Evolutionary conservation across 768 basidiomycete species (phyloP), one percentile per base, ranked within the genome.

Genomic region (Pulveroboletus sp.): DNA sequence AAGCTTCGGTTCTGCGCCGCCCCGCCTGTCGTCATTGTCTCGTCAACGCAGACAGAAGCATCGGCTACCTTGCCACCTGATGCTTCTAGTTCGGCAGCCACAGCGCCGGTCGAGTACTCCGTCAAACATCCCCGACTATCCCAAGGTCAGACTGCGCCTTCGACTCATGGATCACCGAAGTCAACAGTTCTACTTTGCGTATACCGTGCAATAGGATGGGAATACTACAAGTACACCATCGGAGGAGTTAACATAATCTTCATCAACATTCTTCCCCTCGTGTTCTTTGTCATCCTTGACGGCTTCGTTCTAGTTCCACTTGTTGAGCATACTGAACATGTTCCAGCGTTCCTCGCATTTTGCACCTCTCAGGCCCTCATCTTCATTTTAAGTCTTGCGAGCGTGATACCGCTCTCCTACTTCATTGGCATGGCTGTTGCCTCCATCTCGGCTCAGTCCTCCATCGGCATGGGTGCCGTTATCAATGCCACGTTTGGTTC

Each of bases 391-490:
- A 80, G 86, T 56, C 75, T 99, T 38, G 80, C 88, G 23, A 91
- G 89, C 57, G 92, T 99, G 62, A 98, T 99, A 56, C 96, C 96
- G 0, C 77, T 99, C 17, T 93, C 90, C 8, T 99, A 99, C 75
- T 99, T 99, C 73, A 98, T 99, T 63, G 96, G 96, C 16, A 97
- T 97, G 96, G 96, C 96, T 8, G 96, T 99, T 52, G 96, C 96
- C 3, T 93, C 90, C 37, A 98, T 99, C 61, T 92, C 89, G n/a
- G 96, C 96, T 0, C 96, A 98, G 63, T 94, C 92, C 0, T 93
- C 89, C 2, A 99, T 99, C 53, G 96, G 96, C 6, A 96, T 98
- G 93, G 96, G 96, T 55, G 96, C 96, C 2, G 95, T 98, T 59
- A 98, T 99, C 76, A 99, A 99, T 65, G 96, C 96, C 2, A 93